Conservation (phyloP, 129 eudicot species). For the Helichrysum umbraculigerum region DNA sequence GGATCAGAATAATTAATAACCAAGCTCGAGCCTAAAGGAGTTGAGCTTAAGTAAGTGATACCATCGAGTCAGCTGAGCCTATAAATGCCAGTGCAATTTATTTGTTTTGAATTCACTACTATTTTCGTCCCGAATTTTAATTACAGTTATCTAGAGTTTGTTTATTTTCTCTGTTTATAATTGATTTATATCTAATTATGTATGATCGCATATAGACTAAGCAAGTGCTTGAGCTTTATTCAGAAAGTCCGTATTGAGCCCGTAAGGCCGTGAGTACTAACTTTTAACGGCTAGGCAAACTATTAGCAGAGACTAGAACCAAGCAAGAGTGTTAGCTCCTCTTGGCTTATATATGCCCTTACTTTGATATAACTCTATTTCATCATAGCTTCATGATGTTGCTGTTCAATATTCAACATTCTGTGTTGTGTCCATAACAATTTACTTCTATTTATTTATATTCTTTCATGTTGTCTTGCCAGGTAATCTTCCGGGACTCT, state of each 20-base stretch:
- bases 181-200: too few relatives aligned
- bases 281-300: neutral
- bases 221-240: too few relatives aligned
- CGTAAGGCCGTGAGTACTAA: neutral
- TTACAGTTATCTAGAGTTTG: neutral
- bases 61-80: too few relatives aligned
- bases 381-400: neutral
- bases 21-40: neutral
- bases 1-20: neutral
- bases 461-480: slow-evolving; percentile 13
- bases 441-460: slow-evolving; percentile 1
- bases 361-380: neutral
- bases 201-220: too few relatives aligned
- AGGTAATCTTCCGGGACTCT: slow-evolving; percentile 16
- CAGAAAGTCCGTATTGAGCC: too few relatives aligned
- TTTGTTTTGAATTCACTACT: too few relatives aligned
- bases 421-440: neutral
- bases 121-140: too few relatives aligned
- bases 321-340: neutral
- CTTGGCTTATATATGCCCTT: neutral
- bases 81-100: too few relatives aligned
- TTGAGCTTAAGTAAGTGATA: too few relatives aligned
- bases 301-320: neutral
- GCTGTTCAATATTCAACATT: neutral
- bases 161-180: too few relatives aligned